These are phyloP conservation scores for Tetrahymena borealis DNA, from an alignment of 73 alveolate species.

Conservation along the genomic window DNA sequence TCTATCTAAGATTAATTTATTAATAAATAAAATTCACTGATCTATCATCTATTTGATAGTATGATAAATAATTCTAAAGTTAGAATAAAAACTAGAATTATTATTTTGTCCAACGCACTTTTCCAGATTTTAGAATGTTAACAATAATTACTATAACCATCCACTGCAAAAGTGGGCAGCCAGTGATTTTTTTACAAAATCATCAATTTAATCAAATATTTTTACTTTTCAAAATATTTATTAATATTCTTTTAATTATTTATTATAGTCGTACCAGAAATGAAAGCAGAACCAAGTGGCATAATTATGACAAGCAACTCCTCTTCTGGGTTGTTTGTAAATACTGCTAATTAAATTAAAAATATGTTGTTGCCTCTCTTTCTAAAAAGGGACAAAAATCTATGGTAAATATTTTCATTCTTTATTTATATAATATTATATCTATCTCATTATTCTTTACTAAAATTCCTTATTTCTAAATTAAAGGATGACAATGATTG, in stretches of 20 bases:
- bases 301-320: conserved; percentile 1
- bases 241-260: neutral
- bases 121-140: too few relatives aligned
- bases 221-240: neutral
- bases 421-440: neutral
- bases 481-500: neutral
- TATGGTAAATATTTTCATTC: neutral
- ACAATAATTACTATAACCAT: too few relatives aligned
- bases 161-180: too few relatives aligned
- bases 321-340: neutral
- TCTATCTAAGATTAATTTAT: too few relatives aligned
- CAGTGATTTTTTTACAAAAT: too few relatives aligned
- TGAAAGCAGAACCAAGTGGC: neutral
- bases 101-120: too few relatives aligned
- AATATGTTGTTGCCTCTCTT: neutral
- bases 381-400: neutral
- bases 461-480: neutral
- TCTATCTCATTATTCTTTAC: neutral
- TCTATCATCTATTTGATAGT: too few relatives aligned
- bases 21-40: too few relatives aligned
- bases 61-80: too few relatives aligned
- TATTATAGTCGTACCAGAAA: neutral
- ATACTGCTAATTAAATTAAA: neutral
- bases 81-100: too few relatives aligned
- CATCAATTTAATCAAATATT: too few relatives aligned